Base-by-base conservation (phyloP, 2,329 filamentous ascomycete genomes). In the Trichophyton mentagrophytes region DNA sequence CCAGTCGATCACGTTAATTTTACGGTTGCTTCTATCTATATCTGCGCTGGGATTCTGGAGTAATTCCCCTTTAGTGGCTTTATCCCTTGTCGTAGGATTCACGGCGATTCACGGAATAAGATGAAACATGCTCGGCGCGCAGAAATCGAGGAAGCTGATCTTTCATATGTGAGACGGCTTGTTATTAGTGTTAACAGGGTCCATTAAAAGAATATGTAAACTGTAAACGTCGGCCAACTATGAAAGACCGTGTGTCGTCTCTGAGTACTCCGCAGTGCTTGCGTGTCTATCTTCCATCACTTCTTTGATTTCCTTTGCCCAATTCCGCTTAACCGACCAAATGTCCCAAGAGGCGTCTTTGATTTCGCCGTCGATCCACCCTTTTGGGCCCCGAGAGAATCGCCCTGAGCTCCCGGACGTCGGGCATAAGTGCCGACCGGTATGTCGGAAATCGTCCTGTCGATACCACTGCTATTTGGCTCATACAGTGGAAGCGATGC, bases 241-340 rank as follows among this genome's bases (percentile, higher is more conserved):
- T 47, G 44, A 22, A 17, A 20, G 40, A 44, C 8, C 33, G 51
- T 56, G 15, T 57, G 11, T 30, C 20, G 27, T 72, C 13, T n/a
- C 13, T 44, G 11, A 38, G 9, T 38, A 17, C 17, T 17, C 17
- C 17, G 17, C 1, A 38, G 9, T 38, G 3, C 3, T 11, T 38
- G 3, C 11, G 33, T 38, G 33, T 38, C 33, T 38, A 38, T 38
- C 33, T 3, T 38, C 33, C 33, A 44, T 44, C 65, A 76, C 55
- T 69, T 69, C 65, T 75, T 76, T 57, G 68, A 69, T 60, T 83
- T 83, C 49, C 85, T 83, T 49, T 85, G 78, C 15, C 88, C 85
- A 38, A 87, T 86, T n/a, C 85, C 86, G 53, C 85, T 85, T 56
- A 90, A 73, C 61, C 87, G 78, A 3, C 86, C 85, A 70, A 90